A percentile compares a stretch with the other conserved stretches of the same genome.
phyloP scores from a whole-genome alignment of 2,329 filamentous ascomycete species.

The Neofusicoccum laricinum region DNA sequence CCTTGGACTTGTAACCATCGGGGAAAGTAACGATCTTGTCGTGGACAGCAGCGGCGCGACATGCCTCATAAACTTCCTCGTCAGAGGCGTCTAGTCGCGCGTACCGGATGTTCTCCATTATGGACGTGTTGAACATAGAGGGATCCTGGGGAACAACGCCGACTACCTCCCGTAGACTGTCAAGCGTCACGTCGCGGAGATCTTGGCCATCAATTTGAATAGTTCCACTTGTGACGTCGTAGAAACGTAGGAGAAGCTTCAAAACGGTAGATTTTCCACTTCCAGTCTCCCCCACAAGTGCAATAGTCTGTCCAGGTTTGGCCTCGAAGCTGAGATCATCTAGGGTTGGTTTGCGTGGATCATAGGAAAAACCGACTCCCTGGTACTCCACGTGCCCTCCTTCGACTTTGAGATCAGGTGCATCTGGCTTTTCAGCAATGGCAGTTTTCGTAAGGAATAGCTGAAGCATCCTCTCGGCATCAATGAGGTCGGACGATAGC shows the following conservation, averaged over 20 bases:
- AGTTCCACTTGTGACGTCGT: conserved; percentile 54
- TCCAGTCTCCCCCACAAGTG: conserved; percentile 61
- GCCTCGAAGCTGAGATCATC: conserved; percentile 49
- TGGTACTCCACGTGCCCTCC: conserved; percentile 54
- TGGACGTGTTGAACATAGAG: conserved; percentile 61
- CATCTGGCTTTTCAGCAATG: conserved; percentile 13
- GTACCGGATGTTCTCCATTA: conserved; percentile 65
- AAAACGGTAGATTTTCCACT: conserved; percentile 62
- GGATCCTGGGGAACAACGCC: conserved; percentile 66
- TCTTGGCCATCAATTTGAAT: conserved; percentile 60
- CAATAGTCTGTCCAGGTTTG: conserved; percentile 54
- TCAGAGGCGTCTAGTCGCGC: conserved; percentile 60
- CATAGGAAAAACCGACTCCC: conserved; percentile 56
- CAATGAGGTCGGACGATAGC: conserved; percentile 19
- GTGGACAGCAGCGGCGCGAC: conserved; percentile 61
- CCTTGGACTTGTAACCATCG: conserved; percentile 38
- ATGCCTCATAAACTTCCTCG: conserved; percentile 59
- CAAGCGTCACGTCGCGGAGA: conserved; percentile 57
- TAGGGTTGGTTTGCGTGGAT: conserved; percentile 51
- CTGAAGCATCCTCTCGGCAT: conserved; percentile 20
- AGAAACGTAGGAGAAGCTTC: conserved; percentile 60
- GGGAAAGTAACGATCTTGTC: conserved; percentile 61
- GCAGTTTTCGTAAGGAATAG: conserved; percentile 18
- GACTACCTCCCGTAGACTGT: conserved; percentile 56
- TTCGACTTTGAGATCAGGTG: conserved; percentile 39